A percentile compares a stretch with the other conserved stretches of the same genome.
phyloP scores from a whole-genome alignment of 257 asterid genomes.

The Eustoma russellianum region DNA sequence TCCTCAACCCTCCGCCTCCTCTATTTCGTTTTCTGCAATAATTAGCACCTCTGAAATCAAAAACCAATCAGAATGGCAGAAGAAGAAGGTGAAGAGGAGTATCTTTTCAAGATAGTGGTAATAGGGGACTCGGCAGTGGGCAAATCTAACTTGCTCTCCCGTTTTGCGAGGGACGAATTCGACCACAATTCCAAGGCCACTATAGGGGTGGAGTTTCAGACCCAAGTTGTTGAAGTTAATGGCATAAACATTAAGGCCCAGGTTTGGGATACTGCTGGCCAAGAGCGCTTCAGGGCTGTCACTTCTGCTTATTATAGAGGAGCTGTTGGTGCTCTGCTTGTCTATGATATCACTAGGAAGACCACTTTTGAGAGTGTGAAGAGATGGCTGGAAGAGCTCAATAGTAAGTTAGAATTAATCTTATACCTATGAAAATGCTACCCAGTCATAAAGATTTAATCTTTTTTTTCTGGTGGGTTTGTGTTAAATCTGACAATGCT shows the following conservation, averaged over 20 bases:
- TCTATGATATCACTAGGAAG: constrained; percentile 48
- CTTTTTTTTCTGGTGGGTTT: constrained; percentile 5
- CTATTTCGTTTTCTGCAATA: neutral
- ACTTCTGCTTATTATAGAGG: constrained; percentile 75
- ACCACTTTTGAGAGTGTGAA: constrained; percentile 45
- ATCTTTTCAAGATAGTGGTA: constrained; percentile 64
- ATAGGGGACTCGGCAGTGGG: constrained; percentile 88
- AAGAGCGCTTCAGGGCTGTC: constrained; percentile 75
- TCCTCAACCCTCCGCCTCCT: neutral
- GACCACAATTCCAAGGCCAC: constrained; percentile 69
- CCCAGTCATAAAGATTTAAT: neutral
- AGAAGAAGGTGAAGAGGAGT: constrained; percentile 58
- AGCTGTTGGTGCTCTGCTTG: constrained; percentile 64
- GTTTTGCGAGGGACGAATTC: constrained; percentile 68
- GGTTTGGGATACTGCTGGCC: constrained; percentile 91
- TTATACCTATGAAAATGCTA: neutral
- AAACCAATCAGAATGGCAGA: constrained; percentile 17
- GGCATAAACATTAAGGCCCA: constrained; percentile 77
- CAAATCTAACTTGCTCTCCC: constrained; percentile 64
- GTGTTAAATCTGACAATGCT: neutral
- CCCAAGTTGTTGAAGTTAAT: constrained; percentile 53
- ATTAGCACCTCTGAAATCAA: neutral
- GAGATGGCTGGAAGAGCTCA: constrained; percentile 69
- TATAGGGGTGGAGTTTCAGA: constrained; percentile 82
- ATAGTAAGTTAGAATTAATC: constrained; percentile 24